Base-by-base conservation (phyloP, 1,139 yeast genomes). In the Protomyces inundatus region DNA sequence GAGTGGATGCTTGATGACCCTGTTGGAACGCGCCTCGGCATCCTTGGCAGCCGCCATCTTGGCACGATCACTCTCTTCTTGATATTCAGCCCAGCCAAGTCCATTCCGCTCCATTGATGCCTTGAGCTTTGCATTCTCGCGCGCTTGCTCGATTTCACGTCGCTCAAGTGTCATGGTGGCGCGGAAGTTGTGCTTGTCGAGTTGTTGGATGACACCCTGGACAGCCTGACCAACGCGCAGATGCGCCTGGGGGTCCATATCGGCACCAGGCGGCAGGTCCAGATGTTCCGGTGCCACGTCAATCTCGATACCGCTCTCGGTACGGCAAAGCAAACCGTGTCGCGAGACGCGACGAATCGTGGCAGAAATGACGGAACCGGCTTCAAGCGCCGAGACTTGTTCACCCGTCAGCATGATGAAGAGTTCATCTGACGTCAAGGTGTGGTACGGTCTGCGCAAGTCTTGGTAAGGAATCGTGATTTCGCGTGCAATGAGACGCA, bases 341-440 rank as follows among this genome's bases (percentile, higher is more conserved):
- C 80, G 80, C 57, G 77, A 78, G 30, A 81, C 81, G 66, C 80
- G 79, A 66, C 82, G 81, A 39, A 90, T 78, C 35, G 85, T 82
- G 10, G 88, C 95, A 0, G 98, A 95, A 32, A 90, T 84, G 57
- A 91, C 82, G n/a, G 83, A 76, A 40, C 93, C 95, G 61, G 82
- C 80, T 65, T 82, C 80, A 74, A 90, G 84, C 0, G 90, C 78
- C 61, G 84, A 85, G 6, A 80, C 78, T 1, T 90, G 83, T 74
- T 91, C 98, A 65, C 97, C 96, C 0, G 98, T 90, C 68, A 93
- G 81, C 83, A 90, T 84, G 66, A 87, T 87, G 80, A 93, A 95
- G 6, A 91, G 84, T 72, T 90, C 96, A 56, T 80, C 79, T 42
- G 82, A 84, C 55, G 82, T 84, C 73, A 91, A 77, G n/a, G 80